Conservation (phyloP, 768 basidiomycete genomes). For the Lentinula edodes region DNA sequence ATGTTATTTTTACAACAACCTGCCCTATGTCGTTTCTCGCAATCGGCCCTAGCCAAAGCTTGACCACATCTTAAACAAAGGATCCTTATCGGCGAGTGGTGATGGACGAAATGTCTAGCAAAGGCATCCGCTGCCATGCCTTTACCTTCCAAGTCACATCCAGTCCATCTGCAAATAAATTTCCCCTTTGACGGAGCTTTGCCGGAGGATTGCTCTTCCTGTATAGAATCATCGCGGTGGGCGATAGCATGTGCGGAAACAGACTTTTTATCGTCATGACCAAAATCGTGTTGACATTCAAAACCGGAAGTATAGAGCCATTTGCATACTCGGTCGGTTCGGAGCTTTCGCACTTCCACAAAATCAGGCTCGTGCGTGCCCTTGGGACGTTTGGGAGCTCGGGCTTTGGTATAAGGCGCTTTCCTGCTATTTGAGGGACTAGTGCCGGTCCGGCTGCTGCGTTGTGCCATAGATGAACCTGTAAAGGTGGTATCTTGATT, state of each 20-base stretch:
- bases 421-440: not conserved
- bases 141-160: not conserved
- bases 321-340: not conserved
- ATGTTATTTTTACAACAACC: not conserved
- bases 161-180: not conserved
- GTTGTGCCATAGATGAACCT: not conserved
- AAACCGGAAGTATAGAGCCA: not conserved
- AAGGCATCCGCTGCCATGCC: not conserved
- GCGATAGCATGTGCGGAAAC: not conserved
- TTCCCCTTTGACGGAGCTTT: not conserved
- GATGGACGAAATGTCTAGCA: not conserved
- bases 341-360: not conserved
- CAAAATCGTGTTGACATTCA: not conserved
- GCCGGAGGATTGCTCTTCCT: not conserved
- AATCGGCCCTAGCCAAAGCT: not conserved
- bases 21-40: not conserved
- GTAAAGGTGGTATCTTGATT: not conserved
- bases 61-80: not conserved
- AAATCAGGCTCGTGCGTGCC: not conserved
- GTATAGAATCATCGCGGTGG: not conserved
- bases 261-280: not conserved
- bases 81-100: not conserved
- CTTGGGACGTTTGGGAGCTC: not conserved
- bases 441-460: not conserved
- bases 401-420: not conserved